These are phyloP conservation scores for Eimeria sp. DNA, from an alignment of 169 alveolate species.

Conservation along the genomic window DNA sequence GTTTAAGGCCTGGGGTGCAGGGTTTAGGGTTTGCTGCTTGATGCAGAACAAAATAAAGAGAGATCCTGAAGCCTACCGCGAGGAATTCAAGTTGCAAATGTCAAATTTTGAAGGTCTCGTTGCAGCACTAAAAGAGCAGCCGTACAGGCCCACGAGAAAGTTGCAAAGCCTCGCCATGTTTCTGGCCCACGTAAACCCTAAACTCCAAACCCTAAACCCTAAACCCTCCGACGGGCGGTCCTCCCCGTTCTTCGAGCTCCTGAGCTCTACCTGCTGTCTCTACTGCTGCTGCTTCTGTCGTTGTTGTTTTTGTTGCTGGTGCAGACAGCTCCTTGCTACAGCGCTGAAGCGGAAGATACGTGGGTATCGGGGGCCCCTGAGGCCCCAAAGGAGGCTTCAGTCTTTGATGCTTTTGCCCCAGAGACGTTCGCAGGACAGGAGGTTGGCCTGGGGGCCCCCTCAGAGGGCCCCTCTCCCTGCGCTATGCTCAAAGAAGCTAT, in stretches of 20 bases:
- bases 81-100: conserved; percentile 85
- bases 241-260: too few species aligned
- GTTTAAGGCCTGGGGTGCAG: too few species aligned
- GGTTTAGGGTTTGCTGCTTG: not conserved
- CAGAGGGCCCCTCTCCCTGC: conserved; percentile 29
- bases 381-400: not conserved
- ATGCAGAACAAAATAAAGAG: conserved; percentile 85
- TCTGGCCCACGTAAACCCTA: conserved; percentile 84
- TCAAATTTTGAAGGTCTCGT: conserved; percentile 81
- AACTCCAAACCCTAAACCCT: not conserved
- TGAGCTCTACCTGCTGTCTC: not conserved
- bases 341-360: conserved; percentile 5
- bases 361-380: not conserved
- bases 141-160: conserved; percentile 82
- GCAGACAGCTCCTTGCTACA: conserved; percentile 68
- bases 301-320: not conserved
- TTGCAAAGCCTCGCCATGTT: conserved; percentile 85
- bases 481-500: conserved; percentile 2
- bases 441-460: conserved; percentile 5
- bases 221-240: not conserved
- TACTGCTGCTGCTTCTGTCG: too few species aligned
- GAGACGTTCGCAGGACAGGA: not conserved
- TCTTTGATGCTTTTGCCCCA: conserved; percentile 27
- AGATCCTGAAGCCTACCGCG: conserved; percentile 85
- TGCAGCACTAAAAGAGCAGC: conserved; percentile 83